Evolutionary conservation across 495 filamentous ascomycete species (phyloP), one percentile per base, ranked within the genome.

Genomic region (Lasiosphaeria miniovina): DNA sequence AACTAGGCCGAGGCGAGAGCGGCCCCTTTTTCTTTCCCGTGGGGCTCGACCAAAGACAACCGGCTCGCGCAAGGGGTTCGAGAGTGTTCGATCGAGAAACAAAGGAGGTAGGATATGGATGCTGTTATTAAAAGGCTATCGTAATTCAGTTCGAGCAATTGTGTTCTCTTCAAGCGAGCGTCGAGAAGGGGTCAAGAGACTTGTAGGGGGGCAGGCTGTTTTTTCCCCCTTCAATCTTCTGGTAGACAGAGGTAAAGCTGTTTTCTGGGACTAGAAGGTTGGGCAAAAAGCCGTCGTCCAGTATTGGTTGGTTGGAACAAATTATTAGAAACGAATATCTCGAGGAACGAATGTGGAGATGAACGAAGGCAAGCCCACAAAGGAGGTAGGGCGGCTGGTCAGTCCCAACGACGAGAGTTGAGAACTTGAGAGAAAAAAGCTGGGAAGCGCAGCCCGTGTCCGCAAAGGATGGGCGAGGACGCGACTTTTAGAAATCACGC

Each of bases 121-220:
- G 17, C 40, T 55, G 36, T 60, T 64, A 69, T 69, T 69, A 69
- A 65, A 69, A 59, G 36, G 54, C 52, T 71, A 61, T 62, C 48
- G 62, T 57, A 62, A 46, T 64, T 52, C 54, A 54, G 46, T 60
- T 17, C 4, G 24, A 24, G 24, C 2, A 24, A 24, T 52, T 52
- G 34, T 31, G 34, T 41, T 61, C 54, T 58, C 57, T 34, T 36
- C 36, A 61, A 65, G 60, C 61, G 68, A 67, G 62, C 15, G 65
- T 64, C 63, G 65, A 68, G 63, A 66, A 70, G 62, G 60, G 53
- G 46, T 64, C 57, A 54, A 49, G 43, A 36, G 65, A 52, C 54
- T 52, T 54, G 35, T 50, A 5, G 50, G 38, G 14, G 14, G 38
- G 2, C 7, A 2, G 43, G 43, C 24, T 24, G 24, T 24, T 24